A percentile compares a stretch with the other conserved stretches of the same genome.
phyloP scores from a whole-genome alignment of 1,139 yeast genomes.

The Geotrichum cucujoidarum region DNA sequence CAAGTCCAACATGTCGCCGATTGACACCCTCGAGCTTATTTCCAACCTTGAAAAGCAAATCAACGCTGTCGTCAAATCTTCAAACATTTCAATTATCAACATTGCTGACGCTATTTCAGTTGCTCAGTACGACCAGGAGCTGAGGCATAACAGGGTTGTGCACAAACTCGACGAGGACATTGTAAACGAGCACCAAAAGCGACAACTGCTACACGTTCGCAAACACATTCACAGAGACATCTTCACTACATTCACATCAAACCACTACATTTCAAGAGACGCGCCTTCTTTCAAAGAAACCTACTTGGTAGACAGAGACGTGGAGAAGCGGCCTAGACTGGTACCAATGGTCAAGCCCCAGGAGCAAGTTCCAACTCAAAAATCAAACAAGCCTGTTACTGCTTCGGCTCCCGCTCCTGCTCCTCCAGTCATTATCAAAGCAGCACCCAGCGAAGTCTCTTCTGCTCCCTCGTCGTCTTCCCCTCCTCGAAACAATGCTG shows the following conservation, averaged over 20 bases:
- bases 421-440: conserved; percentile 1
- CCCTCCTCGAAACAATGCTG: neutral
- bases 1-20: conserved; percentile 7
- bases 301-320: conserved; percentile 28
- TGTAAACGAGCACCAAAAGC: conserved; percentile 3
- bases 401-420: neutral
- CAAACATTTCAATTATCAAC: conserved; percentile 7
- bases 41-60: conserved; percentile 12
- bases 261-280: conserved; percentile 22
- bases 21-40: conserved; percentile 10
- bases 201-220: conserved; percentile 19
- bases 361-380: conserved; percentile 1
- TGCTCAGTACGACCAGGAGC: conserved; percentile 10
- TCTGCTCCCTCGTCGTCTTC: conserved; percentile 6
- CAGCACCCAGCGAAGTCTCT: conserved; percentile 8
- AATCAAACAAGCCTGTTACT: conserved; percentile 7
- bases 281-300: conserved; percentile 25
- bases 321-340: conserved; percentile 1
- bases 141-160: conserved; percentile 11
- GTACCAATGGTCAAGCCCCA: neutral
- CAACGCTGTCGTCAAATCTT: conserved; percentile 5
- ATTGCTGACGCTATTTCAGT: conserved; percentile 4
- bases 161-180: conserved; percentile 8
- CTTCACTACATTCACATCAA: conserved; percentile 28
- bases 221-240: conserved; percentile 33